phyloP scores from a whole-genome alignment of 805 yeast genomes.

The Hanseniaspora taiwanica region DNA sequence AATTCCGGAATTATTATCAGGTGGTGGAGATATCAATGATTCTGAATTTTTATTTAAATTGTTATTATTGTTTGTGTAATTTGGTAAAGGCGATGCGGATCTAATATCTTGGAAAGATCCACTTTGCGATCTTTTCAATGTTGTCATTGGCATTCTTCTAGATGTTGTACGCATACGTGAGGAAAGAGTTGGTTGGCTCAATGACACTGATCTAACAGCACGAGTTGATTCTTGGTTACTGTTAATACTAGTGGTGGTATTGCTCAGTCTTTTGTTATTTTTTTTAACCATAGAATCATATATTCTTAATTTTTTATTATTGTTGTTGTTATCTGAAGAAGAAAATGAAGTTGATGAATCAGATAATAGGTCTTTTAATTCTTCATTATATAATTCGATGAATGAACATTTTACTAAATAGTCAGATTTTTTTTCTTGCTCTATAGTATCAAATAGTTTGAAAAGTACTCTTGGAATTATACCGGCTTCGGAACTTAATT shows the following conservation, averaged over 20 bases:
- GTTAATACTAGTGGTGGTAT: too few species aligned
- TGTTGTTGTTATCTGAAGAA: slow-evolving; percentile 11
- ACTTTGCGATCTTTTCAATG: slow-evolving; percentile 1
- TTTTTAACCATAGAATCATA: slow-evolving; percentile 28
- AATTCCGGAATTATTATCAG: slow-evolving; percentile 23
- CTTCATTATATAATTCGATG: slow-evolving; percentile 80
- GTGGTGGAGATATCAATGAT: too few species aligned
- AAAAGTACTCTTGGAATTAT: slow-evolving; percentile 49
- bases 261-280: too few species aligned
- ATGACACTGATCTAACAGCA: background rate
- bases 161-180: background rate
- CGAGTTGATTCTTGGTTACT: too few species aligned
- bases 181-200: slow-evolving; percentile 2
- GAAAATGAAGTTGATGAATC: slow-evolving; percentile 5
- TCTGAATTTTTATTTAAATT: too few species aligned
- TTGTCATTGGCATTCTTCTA: background rate
- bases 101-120: background rate
- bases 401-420: slow-evolving; percentile 65
- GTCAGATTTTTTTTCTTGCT: slow-evolving; percentile 29
- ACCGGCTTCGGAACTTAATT: slow-evolving; percentile 40
- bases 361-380: slow-evolving; percentile 55
- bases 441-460: slow-evolving; percentile 41
- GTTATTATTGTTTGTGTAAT: background rate
- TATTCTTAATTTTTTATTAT: slow-evolving; percentile 38
- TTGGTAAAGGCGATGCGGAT: background rate